A percentile compares a stretch with the other conserved stretches of the same genome.
Conservation (phyloP, 257 asterid species). For the Galeopsis tetrahit region DNA sequence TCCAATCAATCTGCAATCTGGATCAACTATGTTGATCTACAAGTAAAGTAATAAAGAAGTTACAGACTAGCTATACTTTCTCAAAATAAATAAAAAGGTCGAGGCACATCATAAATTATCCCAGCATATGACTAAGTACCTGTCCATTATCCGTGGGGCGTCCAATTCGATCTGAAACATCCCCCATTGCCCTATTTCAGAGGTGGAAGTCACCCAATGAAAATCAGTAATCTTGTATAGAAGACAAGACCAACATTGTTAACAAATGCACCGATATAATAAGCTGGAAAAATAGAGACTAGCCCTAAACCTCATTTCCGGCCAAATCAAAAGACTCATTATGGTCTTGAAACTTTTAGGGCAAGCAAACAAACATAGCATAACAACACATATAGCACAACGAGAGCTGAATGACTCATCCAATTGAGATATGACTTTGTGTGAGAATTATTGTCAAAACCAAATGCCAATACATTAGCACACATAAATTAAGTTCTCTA, state of each 20-base stretch:
- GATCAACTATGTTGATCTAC: constrained; percentile 89
- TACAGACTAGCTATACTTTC: constrained; percentile 6
- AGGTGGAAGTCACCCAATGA: constrained; percentile 36
- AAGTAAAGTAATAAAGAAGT: constrained; percentile 33
- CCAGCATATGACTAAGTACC: constrained; percentile 47
- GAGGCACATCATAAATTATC: constrained; percentile 24
- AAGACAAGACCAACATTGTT: constrained; percentile 19
- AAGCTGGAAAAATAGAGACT: constrained; percentile 12
- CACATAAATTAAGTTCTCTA: neutral
- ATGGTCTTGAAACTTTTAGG: constrained; percentile 25
- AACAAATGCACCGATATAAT: constrained; percentile 18
- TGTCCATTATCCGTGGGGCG: constrained; percentile 95
- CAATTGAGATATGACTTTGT: constrained; percentile 1
- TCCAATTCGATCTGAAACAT: constrained; percentile 92
- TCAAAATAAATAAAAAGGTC: constrained; percentile 13
- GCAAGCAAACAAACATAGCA: neutral
- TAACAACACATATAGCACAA: neutral
- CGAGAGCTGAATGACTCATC: neutral
- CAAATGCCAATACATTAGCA: constrained; percentile 26
- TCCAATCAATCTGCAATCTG: constrained; percentile 91
- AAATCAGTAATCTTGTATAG: constrained; percentile 20
- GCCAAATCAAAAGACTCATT: neutral
- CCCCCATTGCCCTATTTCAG: constrained; percentile 85
- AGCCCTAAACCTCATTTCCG: neutral
- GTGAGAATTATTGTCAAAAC: constrained; percentile 12